Conservation (phyloP, 75 land plant genomes). For the Sequoiadendron giganteum region DNA sequence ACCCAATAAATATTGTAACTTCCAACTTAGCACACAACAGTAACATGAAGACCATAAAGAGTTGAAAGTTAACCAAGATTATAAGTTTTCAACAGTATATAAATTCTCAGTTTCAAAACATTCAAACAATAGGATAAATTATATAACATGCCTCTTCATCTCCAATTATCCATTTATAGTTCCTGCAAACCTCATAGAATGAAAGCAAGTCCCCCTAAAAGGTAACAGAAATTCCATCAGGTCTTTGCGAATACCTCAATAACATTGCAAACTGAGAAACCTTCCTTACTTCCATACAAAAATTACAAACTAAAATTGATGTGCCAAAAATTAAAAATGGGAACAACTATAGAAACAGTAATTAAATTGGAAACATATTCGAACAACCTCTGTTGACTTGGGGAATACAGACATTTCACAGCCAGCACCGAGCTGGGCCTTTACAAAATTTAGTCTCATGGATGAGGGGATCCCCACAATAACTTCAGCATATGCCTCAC, state of each 20-base stretch:
- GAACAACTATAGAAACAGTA: neutral
- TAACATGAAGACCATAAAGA: neutral
- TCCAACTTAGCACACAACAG: neutral
- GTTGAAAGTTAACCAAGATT: neutral
- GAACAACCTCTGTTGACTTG: constrained; percentile 50
- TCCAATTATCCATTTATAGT: constrained; percentile 76
- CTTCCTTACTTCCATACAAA: neutral
- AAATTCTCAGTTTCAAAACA: neutral
- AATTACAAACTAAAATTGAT: neutral
- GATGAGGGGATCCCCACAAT: constrained; percentile 65
- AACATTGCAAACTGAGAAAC: neutral
- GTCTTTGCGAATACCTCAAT: neutral
- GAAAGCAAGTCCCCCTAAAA: constrained; percentile 78
- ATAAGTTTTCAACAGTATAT: neutral
- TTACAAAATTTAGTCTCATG: constrained; percentile 60
- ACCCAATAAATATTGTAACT: neutral
- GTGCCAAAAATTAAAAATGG: neutral
- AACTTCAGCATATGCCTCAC: constrained; percentile 62
- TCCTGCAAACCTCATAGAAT: constrained; percentile 79
- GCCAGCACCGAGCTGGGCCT: constrained; percentile 76
- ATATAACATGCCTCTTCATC: constrained; percentile 62
- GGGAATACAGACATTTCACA: constrained; percentile 71
- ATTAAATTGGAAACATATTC: constrained; percentile 4
- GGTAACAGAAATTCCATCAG: neutral
- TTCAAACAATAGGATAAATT: neutral